Conservation (phyloP, 106 monocot genomes). For the Alisma plantagoaquatica region DNA sequence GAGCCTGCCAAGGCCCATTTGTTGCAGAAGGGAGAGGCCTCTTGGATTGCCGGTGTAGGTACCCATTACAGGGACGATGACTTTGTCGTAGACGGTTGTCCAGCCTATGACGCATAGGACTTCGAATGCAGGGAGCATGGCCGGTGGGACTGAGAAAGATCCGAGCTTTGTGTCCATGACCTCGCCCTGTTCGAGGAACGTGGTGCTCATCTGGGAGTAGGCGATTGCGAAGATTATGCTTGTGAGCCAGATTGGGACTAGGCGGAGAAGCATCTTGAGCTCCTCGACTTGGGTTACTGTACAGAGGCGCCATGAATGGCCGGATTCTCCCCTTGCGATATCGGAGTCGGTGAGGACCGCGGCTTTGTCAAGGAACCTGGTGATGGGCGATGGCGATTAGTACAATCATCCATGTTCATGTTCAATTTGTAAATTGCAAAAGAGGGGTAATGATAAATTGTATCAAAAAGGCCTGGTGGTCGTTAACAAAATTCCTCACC, state of each 20-base stretch:
- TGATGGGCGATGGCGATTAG: not conserved
- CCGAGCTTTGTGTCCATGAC: constrained; percentile 29
- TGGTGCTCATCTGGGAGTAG: constrained; percentile 36
- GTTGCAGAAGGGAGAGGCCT: constrained; percentile 37
- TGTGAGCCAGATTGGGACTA: constrained; percentile 45
- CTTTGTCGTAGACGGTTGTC: constrained; percentile 27
- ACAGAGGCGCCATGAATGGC: constrained; percentile 6
- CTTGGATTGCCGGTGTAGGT: constrained; percentile 23
- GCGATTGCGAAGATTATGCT: constrained; percentile 34
- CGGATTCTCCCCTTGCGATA: not conserved
- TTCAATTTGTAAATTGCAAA: too few species aligned
- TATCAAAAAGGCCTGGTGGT: too few species aligned
- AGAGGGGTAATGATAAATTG: too few species aligned
- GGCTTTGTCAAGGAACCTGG: constrained; percentile 19
- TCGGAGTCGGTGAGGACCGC: too few species aligned
- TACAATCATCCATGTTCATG: not conserved
- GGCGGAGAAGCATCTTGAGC: constrained; percentile 30
- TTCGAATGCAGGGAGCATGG: constrained; percentile 34
- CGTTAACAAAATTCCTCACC: too few species aligned
- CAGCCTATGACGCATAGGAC: constrained; percentile 23
- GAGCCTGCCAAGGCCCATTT: constrained; percentile 35
- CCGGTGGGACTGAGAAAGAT: constrained; percentile 22
- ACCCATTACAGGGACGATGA: constrained; percentile 24
- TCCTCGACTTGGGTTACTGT: constrained; percentile 59
- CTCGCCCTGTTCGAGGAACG: constrained; percentile 38